Percentiles rank a stretch among this genome's conserved stretches.
These are phyloP conservation scores for Curvularia sp. DNA, from an alignment of 2,329 filamentous ascomycete genomes.

Conservation along the genomic window DNA sequence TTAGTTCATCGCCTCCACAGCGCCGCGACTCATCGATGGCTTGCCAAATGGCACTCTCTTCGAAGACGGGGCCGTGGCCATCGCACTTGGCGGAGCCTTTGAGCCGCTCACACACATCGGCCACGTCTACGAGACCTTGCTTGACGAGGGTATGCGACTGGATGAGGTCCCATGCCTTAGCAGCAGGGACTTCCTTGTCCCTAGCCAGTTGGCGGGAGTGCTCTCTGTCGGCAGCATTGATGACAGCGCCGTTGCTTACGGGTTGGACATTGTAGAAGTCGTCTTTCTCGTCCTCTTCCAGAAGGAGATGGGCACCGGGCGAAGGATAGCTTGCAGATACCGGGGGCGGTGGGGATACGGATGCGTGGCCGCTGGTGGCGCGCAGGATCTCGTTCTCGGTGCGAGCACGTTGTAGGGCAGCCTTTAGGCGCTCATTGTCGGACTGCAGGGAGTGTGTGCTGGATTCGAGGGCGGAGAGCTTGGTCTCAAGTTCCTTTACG, in stretches of 20 bases:
- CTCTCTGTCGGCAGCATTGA: constrained; percentile 41
- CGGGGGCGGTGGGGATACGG: constrained; percentile 46
- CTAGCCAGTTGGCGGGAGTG: constrained; percentile 32
- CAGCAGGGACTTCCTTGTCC: constrained; percentile 42
- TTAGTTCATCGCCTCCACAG: constrained; percentile 78
- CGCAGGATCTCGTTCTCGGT: constrained; percentile 94
- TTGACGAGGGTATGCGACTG: constrained; percentile 79
- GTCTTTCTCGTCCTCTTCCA: constrained; percentile 22
- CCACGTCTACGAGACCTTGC: constrained; percentile 80
- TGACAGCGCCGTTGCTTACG: constrained; percentile 38
- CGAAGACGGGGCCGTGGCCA: constrained; percentile 85
- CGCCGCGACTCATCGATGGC: constrained; percentile 82
- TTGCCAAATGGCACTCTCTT: constrained; percentile 73
- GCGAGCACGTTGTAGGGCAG: constrained; percentile 79
- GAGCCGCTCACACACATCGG: constrained; percentile 78
- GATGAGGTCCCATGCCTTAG: constrained; percentile 85
- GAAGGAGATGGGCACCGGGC: constrained; percentile 43
- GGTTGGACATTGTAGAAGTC: constrained; percentile 41
- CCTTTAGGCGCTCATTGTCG: constrained; percentile 87
- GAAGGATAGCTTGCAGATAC: constrained; percentile 49
- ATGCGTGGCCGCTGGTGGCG: constrained; percentile 67
- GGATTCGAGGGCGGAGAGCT: constrained; percentile 78
- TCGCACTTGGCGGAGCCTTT: constrained; percentile 80
- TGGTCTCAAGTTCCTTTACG: constrained; percentile 89
- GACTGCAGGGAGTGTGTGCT: constrained; percentile 73